These are phyloP conservation scores for Pseudonitzschia multiseries DNA, from an alignment of 108 stramenopile species.

Conservation along the genomic window DNA sequence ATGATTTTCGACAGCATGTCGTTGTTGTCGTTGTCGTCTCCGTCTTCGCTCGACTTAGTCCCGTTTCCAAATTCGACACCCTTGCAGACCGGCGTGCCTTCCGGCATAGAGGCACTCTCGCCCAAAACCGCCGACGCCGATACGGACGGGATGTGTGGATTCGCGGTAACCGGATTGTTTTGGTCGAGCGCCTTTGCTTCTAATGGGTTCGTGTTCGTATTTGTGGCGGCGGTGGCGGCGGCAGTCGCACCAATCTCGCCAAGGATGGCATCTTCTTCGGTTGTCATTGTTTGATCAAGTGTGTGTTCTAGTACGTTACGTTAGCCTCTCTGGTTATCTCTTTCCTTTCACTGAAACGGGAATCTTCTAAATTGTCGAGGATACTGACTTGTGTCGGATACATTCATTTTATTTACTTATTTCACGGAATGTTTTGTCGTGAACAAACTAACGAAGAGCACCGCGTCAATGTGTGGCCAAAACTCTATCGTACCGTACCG, in stretches of 20 bases:
- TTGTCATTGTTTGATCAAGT: too few species aligned
- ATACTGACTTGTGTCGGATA: too few species aligned
- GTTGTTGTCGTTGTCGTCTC: constrained; percentile 18
- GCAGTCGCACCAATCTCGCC: background rate
- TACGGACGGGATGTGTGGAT: constrained; percentile 75
- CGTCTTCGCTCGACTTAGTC: background rate
- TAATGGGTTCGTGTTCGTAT: constrained; percentile 26
- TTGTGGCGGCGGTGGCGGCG: constrained; percentile 8
- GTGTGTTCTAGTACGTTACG: too few species aligned
- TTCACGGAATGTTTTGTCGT: too few species aligned
- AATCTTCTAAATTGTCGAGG: too few species aligned
- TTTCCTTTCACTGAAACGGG: too few species aligned
- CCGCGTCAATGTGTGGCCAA: too few species aligned
- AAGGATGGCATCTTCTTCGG: background rate
- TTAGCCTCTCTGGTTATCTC: too few species aligned
- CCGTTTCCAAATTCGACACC: constrained; percentile 85
- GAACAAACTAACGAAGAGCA: too few species aligned
- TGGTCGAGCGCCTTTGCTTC: constrained; percentile 35
- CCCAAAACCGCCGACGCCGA: constrained; percentile 84
- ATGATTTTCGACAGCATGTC: constrained; percentile 67
- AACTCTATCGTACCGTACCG: too few species aligned
- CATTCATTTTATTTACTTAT: too few species aligned
- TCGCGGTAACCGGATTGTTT: constrained; percentile 45
- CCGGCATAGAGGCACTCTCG: constrained; percentile 70
- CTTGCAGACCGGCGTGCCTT: constrained; percentile 57